A percentile compares a stretch with the other conserved stretches of the same genome.
These are phyloP conservation scores for Teunomyces pallodes DNA, from an alignment of 805 yeast species.

Conservation along the genomic window DNA sequence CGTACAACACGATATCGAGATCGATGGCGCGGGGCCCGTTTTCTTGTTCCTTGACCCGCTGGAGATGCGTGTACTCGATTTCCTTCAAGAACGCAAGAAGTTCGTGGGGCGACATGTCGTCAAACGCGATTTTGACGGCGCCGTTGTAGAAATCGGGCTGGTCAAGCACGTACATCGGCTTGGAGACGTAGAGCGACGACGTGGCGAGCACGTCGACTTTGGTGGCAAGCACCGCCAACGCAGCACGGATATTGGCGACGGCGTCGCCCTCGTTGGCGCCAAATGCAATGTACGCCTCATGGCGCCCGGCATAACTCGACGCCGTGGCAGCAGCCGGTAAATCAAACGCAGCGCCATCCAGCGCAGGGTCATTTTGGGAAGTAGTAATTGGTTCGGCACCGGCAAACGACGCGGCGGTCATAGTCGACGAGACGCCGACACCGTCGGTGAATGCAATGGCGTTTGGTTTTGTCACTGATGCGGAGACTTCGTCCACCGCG, in stretches of 20 bases:
- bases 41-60: constrained; percentile 72
- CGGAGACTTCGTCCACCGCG: constrained; percentile 41
- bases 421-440: constrained; percentile 77
- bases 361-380: too few relatives aligned
- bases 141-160: constrained; percentile 87
- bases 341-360: constrained; percentile 18
- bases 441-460: constrained; percentile 85
- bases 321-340: constrained; percentile 28
- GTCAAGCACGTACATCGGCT: constrained; percentile 85
- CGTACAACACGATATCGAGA: constrained; percentile 80
- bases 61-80: constrained; percentile 71
- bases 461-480: constrained; percentile 78
- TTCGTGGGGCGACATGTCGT: constrained; percentile 55
- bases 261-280: constrained; percentile 87
- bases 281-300: constrained; percentile 69
- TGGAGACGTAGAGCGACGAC: constrained; percentile 81
- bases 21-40: constrained; percentile 95
- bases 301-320: not conserved
- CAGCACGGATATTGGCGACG: constrained; percentile 53
- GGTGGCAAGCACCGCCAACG: constrained; percentile 48
- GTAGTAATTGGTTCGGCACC: constrained; percentile 17
- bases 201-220: constrained; percentile 52
- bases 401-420: constrained; percentile 43
- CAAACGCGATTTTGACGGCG: constrained; percentile 64
- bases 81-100: constrained; percentile 61